Conservation (phyloP, 2,329 filamentous ascomycete genomes). For the Aaosphaeria pasadenensis region DNA sequence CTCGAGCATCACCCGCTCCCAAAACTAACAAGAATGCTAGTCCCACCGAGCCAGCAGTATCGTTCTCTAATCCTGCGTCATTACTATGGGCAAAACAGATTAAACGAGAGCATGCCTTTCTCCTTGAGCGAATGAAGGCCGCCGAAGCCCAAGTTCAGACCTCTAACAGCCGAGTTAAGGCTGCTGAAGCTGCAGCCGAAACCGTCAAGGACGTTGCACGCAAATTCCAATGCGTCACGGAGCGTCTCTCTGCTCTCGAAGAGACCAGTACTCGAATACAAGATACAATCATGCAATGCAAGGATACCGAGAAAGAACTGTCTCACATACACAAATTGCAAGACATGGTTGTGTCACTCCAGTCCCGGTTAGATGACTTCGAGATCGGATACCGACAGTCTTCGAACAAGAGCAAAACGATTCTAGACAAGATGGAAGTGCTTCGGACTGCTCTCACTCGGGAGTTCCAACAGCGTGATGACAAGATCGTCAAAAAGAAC, state of each 20-base stretch:
- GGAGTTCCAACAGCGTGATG: conserved; percentile 1
- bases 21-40: too few relatives aligned
- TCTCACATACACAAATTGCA: background rate
- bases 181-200: conserved; percentile 15
- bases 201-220: conserved; percentile 10
- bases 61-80: conserved; percentile 9
- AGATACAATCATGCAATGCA: too few relatives aligned
- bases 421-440: conserved; percentile 5
- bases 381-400: background rate
- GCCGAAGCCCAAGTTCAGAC: conserved; percentile 26
- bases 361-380: background rate
- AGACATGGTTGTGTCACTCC: background rate
- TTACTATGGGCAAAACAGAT: conserved; percentile 43
- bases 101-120: conserved; percentile 33
- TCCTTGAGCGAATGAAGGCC: conserved; percentile 33
- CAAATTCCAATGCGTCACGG: conserved; percentile 12
- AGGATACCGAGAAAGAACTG: too few relatives aligned
- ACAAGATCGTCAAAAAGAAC: conserved; percentile 6
- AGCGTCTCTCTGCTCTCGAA: conserved; percentile 18
- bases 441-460: conserved; percentile 3
- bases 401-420: background rate
- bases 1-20: background rate
- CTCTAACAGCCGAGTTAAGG: conserved; percentile 17
- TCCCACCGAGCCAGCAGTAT: background rate
- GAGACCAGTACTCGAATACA: too few relatives aligned